Percentiles rank a stretch among this genome's conserved stretches.
These are phyloP conservation scores for Camillea tinctor DNA, from an alignment of 2,329 filamentous ascomycete species.

Conservation along the genomic window DNA sequence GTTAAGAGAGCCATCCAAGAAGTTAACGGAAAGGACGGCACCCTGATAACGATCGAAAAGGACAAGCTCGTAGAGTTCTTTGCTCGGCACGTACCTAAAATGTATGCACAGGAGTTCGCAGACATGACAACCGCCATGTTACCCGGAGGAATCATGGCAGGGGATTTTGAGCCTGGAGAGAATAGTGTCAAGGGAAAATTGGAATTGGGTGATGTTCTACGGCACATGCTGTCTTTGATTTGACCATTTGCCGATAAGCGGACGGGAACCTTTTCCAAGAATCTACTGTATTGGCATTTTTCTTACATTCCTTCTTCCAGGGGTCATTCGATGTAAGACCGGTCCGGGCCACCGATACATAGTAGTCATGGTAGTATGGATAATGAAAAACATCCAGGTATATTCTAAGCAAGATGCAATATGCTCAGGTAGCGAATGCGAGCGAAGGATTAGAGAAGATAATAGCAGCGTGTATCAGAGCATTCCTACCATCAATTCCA, in stretches of 20 bases:
- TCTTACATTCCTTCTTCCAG: no score
- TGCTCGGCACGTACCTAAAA: conserved; percentile 19
- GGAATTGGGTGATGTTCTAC: conserved; percentile 17
- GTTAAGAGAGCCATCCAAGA: conserved; percentile 29
- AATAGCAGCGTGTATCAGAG: neutral
- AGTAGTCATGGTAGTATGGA: no score
- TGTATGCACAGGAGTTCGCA: conserved; percentile 26
- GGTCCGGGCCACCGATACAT: no score
- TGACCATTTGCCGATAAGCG: no score
- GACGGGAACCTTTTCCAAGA: no score
- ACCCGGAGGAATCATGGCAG: conserved; percentile 26
- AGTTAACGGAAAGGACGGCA: conserved; percentile 24
- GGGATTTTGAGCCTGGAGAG: conserved; percentile 25
- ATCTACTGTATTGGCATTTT: no score
- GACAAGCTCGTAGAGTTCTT: conserved; percentile 27
- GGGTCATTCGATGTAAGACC: no score
- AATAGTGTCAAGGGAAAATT: conserved; percentile 23
- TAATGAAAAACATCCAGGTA: no score
- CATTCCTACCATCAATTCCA: neutral
- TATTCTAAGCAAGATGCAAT: no score
- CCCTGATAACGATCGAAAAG: conserved; percentile 22
- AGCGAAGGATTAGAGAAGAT: no score
- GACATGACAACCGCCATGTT: conserved; percentile 27
- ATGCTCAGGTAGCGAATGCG: no score
- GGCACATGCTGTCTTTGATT: neutral